Base-by-base conservation (phyloP, 805 yeast genomes). In the Nakazawaea anatomiae region DNA sequence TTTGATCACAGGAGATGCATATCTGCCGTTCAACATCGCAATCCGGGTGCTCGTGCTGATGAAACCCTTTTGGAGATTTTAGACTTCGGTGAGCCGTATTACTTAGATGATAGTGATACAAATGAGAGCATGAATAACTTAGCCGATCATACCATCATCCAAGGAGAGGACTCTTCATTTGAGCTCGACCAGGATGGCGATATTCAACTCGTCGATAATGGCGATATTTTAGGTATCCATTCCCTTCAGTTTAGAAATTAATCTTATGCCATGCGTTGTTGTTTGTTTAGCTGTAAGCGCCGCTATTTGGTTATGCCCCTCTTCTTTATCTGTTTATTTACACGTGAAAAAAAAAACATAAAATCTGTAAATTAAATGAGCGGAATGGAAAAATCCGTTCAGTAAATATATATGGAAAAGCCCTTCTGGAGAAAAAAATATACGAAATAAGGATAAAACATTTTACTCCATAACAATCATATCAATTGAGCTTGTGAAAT, bases 1-100 rank as follows among this genome's bases (percentile, higher is more conserved):
- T 89, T 90, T 60, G 95, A 89, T 61, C 80, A 83, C 56, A 79
- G 86, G 53, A 76, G 90, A 47, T 87, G 97, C 62, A 88, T 92
- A 39, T 92, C 96, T 25, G 98, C 99, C 0, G 94, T 91, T 8
- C 95, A 89, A 64, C 62, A 61, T 36, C 29, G 53, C 18, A 44
- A 44, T 6, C 34, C 14, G 11, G 47, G 42, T 27, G 41, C 14
- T 11, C 75, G 81, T 50, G 81, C 77, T 39, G 79, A 79, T 8
- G 76, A 75, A 55, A 89, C 97, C 3, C 85, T 73, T 62, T 82
- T 94, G 53, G 97, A 91, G 65, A 83, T 94, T 31, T 69, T 90
- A 46, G 96, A 90, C 63, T 92, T 89, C 68, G 85, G 87, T 14
- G 56, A 58, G 36, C 63, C 63, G 30, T 39, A 30, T n/a, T 34